phyloP scores from a whole-genome alignment of 176 grass and related monocot species.

The Pontederia paniculata region DNA sequence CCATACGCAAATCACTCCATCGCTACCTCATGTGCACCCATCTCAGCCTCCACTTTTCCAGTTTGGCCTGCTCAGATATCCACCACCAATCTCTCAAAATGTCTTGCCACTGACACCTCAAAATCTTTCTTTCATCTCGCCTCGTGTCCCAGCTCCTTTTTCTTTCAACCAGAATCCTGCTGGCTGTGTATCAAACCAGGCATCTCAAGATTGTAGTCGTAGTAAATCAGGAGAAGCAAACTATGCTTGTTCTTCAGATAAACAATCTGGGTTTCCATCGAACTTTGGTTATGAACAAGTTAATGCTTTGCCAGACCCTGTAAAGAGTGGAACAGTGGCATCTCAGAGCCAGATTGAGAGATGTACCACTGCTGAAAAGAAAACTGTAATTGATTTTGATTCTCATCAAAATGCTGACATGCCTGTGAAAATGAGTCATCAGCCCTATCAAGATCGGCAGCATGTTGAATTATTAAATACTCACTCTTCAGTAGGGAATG shows the following conservation, averaged over 20 bases:
- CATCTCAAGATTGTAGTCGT: slow-evolving; percentile 19
- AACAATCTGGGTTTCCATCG: slow-evolving; percentile 4
- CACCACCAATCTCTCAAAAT: slow-evolving; percentile 35
- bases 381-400: background rate
- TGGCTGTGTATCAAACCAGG: slow-evolving; percentile 29
- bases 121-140: slow-evolving; percentile 18
- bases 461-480: slow-evolving; percentile 15
- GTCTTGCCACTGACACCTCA: slow-evolving; percentile 31
- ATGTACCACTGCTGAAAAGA: slow-evolving; percentile 15
- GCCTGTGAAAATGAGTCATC: slow-evolving; percentile 28
- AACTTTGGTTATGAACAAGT: slow-evolving; percentile 28
- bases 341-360: slow-evolving; percentile 22
- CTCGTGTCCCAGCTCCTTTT: slow-evolving; percentile 31
- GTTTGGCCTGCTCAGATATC: slow-evolving; percentile 89
- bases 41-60: slow-evolving; percentile 59
- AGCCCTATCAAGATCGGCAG: slow-evolving; percentile 22
- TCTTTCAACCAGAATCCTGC: slow-evolving; percentile 43
- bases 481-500: slow-evolving; percentile 31
- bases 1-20: slow-evolving; percentile 53
- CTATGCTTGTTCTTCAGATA: slow-evolving; percentile 21
- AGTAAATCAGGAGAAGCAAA: slow-evolving; percentile 27
- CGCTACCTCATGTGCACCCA: slow-evolving; percentile 46
- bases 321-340: slow-evolving; percentile 32
- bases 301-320: slow-evolving; percentile 24
- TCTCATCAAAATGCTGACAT: slow-evolving; percentile 24